Evolutionary conservation across 2,329 filamentous ascomycete genomes (phyloP).

Genomic region (Xylaria arbuscula): DNA sequence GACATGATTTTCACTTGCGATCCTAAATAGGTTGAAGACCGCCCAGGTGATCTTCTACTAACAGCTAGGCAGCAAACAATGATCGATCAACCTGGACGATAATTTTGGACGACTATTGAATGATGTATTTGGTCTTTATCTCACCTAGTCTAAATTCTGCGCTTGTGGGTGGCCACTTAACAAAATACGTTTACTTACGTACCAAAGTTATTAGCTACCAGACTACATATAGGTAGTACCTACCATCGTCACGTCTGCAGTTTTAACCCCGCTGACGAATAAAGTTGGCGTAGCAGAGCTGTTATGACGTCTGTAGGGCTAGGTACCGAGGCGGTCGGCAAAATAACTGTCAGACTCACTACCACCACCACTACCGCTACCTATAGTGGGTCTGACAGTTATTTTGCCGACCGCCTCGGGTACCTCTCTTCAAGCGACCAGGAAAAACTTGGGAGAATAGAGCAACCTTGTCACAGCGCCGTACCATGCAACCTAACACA

Average conservation of each 20-base stretch:
- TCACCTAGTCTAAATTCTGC: not conserved
- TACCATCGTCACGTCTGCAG: not conserved
- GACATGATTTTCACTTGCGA: constrained; percentile 27
- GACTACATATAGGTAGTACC: not conserved
- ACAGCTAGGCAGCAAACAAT: not conserved
- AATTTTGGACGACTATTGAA: not conserved
- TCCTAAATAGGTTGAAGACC: constrained; percentile 6
- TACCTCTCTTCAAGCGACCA: not conserved
- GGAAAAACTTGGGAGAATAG: not conserved
- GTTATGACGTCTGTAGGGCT: constrained; percentile 15
- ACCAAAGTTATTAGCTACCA: not conserved
- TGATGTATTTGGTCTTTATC: not conserved
- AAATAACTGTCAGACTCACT: too few species aligned
- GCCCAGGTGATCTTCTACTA: not conserved
- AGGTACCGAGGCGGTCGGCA: too few species aligned
- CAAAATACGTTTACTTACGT: not conserved
- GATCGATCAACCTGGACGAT: not conserved
- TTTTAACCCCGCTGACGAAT: constrained; percentile 1
- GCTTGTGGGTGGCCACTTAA: too few species aligned
- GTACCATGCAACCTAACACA: too few species aligned
- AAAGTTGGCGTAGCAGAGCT: constrained; percentile 1
- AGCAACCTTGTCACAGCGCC: not conserved
- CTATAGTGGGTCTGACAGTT: too few species aligned
- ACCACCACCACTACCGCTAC: too few species aligned
- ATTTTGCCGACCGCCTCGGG: too few species aligned